A percentile compares a stretch with the other conserved stretches of the same genome.
These are phyloP conservation scores for Talaromyces liani DNA, from an alignment of 495 filamentous ascomycete genomes.

Conservation along the genomic window DNA sequence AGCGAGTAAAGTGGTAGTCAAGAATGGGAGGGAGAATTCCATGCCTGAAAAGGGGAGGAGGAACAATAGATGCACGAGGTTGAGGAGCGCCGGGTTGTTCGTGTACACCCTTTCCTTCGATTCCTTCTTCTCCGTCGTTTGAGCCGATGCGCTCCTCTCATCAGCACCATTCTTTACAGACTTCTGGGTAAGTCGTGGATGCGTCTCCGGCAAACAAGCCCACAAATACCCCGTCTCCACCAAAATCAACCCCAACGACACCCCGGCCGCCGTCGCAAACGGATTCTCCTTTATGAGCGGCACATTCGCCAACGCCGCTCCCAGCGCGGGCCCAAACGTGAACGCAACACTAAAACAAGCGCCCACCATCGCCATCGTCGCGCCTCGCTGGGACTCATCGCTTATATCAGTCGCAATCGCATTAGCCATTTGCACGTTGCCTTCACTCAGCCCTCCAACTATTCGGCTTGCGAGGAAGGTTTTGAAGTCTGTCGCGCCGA, in stretches of 20 bases:
- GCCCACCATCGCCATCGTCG: slow-evolving; percentile 92
- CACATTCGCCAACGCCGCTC: slow-evolving; percentile 71
- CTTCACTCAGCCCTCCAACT: slow-evolving; percentile 89
- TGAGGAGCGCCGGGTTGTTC: slow-evolving; percentile 78
- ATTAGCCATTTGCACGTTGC: slow-evolving; percentile 92
- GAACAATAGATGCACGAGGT: slow-evolving; percentile 81
- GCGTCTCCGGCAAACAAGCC: slow-evolving; percentile 78
- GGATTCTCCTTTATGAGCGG: slow-evolving; percentile 78
- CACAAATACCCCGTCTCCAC: slow-evolving; percentile 88
- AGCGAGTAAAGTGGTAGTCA: slow-evolving; percentile 72
- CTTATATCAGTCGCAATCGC: slow-evolving; percentile 97
- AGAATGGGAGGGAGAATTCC: slow-evolving; percentile 90
- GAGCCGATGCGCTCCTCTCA: neutral
- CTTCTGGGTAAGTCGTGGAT: slow-evolving; percentile 34
- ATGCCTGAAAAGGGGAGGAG: slow-evolving; percentile 95
- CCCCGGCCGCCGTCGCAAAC: slow-evolving; percentile 81
- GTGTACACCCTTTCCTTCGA: slow-evolving; percentile 37
- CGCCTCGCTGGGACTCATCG: slow-evolving; percentile 68
- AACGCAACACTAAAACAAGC: slow-evolving; percentile 97
- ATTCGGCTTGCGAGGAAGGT: slow-evolving; percentile 90
- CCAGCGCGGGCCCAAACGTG: slow-evolving; percentile 88
- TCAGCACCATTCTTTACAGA: neutral
- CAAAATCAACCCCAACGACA: slow-evolving; percentile 75
- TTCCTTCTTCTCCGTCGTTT: neutral
- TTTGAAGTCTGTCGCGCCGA: slow-evolving; percentile 84